Evolutionary conservation across 1,284 basidiomycete genomes (phyloP).

Genomic region (Apiotrichum brassicae): DNA sequence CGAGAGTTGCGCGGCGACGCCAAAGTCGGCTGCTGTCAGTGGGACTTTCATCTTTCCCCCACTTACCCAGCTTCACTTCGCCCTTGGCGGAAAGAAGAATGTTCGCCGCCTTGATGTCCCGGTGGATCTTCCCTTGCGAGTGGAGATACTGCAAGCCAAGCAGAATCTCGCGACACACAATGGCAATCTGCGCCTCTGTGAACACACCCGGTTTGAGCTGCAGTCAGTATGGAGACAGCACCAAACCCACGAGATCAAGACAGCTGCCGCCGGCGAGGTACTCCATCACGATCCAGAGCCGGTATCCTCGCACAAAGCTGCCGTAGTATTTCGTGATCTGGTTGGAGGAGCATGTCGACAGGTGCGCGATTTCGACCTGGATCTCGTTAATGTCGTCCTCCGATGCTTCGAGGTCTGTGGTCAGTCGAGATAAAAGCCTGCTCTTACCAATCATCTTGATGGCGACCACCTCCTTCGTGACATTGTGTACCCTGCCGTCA

Average conservation of each 20-base stretch:
- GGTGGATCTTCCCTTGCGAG: slow-evolving; percentile 87
- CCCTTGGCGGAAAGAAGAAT: slow-evolving; percentile 83
- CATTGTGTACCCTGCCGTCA: slow-evolving; percentile 64
- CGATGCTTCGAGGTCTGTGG: slow-evolving; percentile 54
- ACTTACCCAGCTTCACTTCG: slow-evolving; percentile 72
- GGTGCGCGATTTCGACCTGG: slow-evolving; percentile 92
- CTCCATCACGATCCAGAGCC: slow-evolving; percentile 99
- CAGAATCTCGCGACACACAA: slow-evolving; percentile 87
- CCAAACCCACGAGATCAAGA: slow-evolving; percentile 62
- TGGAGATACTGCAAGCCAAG: slow-evolving; percentile 94
- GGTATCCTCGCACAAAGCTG: slow-evolving; percentile 92
- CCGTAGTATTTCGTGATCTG: slow-evolving; percentile 95
- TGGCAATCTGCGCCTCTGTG: slow-evolving; percentile 85
- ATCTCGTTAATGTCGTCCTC: slow-evolving; percentile 96
- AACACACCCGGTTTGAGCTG: slow-evolving; percentile 81
- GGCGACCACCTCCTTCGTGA: slow-evolving; percentile 87
- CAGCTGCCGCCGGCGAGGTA: slow-evolving; percentile 98
- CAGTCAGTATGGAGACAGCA: neutral
- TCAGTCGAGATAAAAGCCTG: neutral
- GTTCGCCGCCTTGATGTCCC: slow-evolving; percentile 98
- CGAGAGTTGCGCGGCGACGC: slow-evolving; percentile 86
- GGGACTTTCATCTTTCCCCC: slow-evolving; percentile 27
- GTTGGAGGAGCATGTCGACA: slow-evolving; percentile 92
- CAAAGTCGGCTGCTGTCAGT: slow-evolving; percentile 68
- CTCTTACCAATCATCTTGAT: slow-evolving; percentile 90